A percentile compares a stretch with the other conserved stretches of the same genome.
These are phyloP conservation scores for Daldinia grandis DNA, from an alignment of 495 filamentous ascomycete genomes.

Conservation along the genomic window DNA sequence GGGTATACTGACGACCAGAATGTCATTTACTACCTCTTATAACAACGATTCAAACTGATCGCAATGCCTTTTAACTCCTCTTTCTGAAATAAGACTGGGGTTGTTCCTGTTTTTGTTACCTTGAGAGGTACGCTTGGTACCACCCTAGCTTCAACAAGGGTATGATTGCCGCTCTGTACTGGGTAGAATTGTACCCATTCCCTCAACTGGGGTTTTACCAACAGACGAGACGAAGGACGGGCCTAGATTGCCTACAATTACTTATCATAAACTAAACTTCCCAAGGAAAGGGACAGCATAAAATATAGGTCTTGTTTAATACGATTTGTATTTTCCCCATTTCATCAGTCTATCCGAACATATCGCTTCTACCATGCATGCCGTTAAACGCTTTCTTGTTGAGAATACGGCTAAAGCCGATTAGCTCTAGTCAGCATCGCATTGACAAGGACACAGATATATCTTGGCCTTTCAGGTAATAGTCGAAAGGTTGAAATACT, in stretches of 20 bases:
- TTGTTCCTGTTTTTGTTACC: background rate
- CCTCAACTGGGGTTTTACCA: background rate
- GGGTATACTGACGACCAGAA: background rate
- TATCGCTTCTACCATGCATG: background rate
- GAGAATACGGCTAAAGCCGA: slow-evolving; percentile 8
- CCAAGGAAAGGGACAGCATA: background rate
- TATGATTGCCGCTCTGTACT: background rate
- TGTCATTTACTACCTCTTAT: background rate
- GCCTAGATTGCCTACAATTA: background rate
- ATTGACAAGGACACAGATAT: slow-evolving; percentile 11
- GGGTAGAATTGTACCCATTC: background rate
- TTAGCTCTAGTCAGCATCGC: slow-evolving; percentile 11
- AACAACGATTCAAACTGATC: background rate
- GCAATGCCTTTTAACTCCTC: background rate
- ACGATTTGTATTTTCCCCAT: background rate
- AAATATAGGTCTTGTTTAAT: background rate
- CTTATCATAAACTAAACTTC: background rate
- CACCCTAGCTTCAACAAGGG: background rate
- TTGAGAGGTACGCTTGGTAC: background rate
- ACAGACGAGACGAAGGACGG: background rate
- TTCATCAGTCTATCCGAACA: background rate
- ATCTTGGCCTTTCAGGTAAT: slow-evolving; percentile 11
- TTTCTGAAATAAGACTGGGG: background rate
- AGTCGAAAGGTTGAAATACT: background rate
- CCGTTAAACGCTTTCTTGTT: background rate